Evolutionary conservation across 768 basidiomycete genomes (phyloP), one percentile per base, ranked within the genome.

Genomic region (Tylopilus intermedius): DNA sequence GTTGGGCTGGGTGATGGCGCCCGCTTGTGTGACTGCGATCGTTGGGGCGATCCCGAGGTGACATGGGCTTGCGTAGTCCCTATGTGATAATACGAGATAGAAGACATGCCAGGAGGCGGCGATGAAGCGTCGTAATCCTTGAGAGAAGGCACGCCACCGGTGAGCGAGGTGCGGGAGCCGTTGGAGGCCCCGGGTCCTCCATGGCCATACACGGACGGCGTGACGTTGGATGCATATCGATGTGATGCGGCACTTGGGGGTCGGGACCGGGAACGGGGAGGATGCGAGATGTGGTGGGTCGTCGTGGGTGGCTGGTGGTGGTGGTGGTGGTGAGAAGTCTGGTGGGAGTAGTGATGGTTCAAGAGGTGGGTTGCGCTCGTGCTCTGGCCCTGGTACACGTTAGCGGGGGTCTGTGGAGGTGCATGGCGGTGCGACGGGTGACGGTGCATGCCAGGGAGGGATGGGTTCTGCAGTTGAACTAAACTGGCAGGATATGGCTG

Each of bases 191-290:
- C 60, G 21, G 68, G 62, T 52, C 61, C 51, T 43, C 56, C 60
- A 33, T 68, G 67, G 27, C 64, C 64, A 41, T 68, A 55, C 26
- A 57, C 42, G 37, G 64, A 60, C 24, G 40, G 58, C 15, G 68
- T 67, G 47, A 56, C 49, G 26, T 27, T 67, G 40, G 69, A 62
- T 11, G 62, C 60, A 49, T 69, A 64, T 18, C 63, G 57, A 45
- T 71, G 68, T 8, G 69, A 69, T 10, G 69, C 58, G 27, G 68
- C 59, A 29, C 59, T 70, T 6, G 67, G 67, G 8, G 61, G 67
- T 33, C 69, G 51, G 11, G 65, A 56, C 4, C 55, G 67, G 18
- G 69, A 60, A 22, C 61, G 68, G 45, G 44, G 58, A 35, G 44
- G 58, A 35, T 54, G 64, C 5, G 40, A 41, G 7, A 27, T n/a